phyloP scores from a whole-genome alignment of 2,329 filamentous ascomycete genomes.

The Sporothrix brasiliensis region DNA sequence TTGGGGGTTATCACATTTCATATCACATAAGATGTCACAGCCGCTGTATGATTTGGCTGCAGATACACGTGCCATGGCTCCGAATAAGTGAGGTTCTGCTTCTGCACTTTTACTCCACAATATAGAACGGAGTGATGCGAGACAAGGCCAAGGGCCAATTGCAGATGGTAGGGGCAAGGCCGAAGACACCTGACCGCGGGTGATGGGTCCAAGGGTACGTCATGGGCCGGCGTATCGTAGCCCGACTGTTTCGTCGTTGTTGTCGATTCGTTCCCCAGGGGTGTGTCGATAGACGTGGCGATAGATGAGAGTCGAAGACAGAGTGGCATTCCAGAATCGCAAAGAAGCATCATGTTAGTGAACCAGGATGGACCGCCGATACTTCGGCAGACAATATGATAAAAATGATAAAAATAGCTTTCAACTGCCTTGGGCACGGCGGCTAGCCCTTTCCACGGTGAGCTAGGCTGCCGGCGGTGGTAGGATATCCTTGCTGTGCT shows the following conservation, averaged over 20 bases:
- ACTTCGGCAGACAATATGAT: conserved; percentile 13
- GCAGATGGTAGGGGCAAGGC: neutral
- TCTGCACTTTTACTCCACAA: neutral
- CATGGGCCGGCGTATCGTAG: neutral
- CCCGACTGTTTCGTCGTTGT: neutral
- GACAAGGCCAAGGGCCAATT: neutral
- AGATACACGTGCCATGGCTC: conserved; percentile 1
- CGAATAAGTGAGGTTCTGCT: neutral
- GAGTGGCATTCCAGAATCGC: neutral
- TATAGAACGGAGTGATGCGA: neutral
- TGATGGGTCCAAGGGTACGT: neutral
- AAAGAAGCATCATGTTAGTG: neutral
- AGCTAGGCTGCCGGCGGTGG: conserved; percentile 5
- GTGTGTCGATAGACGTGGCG: neutral
- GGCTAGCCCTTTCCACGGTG: neutral
- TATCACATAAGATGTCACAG: neutral
- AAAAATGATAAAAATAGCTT: conserved; percentile 14
- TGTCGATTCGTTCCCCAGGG: neutral
- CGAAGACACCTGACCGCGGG: neutral
- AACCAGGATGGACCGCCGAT: too few species aligned
- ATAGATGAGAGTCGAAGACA: neutral
- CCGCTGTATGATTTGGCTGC: neutral
- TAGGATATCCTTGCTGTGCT: neutral
- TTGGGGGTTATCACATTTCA: neutral
- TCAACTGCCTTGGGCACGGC: neutral